Percentiles rank a stretch among this genome's conserved stretches.
Conservation (phyloP, 257 asterid species). For the Przewalskia tangutica region DNA sequence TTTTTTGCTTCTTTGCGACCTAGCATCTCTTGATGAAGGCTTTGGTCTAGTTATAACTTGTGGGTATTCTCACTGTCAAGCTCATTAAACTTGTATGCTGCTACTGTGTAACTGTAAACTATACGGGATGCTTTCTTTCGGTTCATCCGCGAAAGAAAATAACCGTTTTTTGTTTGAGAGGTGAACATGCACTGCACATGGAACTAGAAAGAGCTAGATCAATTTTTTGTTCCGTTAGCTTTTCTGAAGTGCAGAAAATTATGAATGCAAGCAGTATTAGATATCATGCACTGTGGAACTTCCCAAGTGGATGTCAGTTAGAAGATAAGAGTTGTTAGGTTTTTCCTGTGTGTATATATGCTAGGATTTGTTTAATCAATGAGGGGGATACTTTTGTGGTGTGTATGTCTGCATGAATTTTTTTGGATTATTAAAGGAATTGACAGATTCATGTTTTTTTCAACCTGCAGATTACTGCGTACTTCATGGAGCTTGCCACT, state of each 20-base stretch:
- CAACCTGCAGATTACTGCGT: slow-evolving; percentile 67
- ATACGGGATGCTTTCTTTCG: background rate
- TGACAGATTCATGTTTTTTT: slow-evolving; percentile 6
- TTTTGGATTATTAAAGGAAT: background rate
- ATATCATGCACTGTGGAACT: background rate
- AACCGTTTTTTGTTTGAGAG: background rate
- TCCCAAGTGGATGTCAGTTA: background rate
- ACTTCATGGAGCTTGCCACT: slow-evolving; percentile 95
- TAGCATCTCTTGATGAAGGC: background rate
- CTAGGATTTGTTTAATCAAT: background rate
- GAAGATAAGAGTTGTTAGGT: background rate
- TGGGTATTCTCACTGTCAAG: background rate
- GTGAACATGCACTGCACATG: background rate
- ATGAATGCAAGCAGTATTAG: background rate
- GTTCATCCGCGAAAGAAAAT: background rate
- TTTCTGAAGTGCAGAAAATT: background rate
- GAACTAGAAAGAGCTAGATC: background rate
- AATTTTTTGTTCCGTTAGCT: background rate
- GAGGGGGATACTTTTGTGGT: background rate
- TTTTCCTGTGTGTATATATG: background rate
- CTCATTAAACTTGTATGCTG: background rate
- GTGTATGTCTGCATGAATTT: background rate
- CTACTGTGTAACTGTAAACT: background rate
- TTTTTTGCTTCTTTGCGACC: background rate
- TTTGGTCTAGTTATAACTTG: background rate